phyloP scores from a whole-genome alignment of 805 yeast genomes.

The Millerozyma acaciae region DNA sequence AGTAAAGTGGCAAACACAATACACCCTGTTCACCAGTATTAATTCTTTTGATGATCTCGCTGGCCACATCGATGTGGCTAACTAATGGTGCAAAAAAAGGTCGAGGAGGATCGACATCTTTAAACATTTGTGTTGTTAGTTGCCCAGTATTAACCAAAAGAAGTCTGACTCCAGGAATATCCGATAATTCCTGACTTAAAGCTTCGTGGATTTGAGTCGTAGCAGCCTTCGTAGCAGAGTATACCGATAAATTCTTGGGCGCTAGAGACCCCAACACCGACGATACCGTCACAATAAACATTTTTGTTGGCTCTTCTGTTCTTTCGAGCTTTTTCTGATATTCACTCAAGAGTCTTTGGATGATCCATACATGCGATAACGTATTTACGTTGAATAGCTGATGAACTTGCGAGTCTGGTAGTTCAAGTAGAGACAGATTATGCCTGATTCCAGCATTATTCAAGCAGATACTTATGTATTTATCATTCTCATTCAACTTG shows the following conservation, averaged over 20 bases:
- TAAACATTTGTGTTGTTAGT: slow-evolving; percentile 45
- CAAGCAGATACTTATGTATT: slow-evolving; percentile 25
- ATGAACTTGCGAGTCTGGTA: slow-evolving; percentile 18
- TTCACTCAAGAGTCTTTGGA: slow-evolving; percentile 17
- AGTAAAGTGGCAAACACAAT: slow-evolving; percentile 45
- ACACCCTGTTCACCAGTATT: slow-evolving; percentile 39
- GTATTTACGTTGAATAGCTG: slow-evolving; percentile 28
- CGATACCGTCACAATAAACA: slow-evolving; percentile 41
- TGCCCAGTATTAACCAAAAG: slow-evolving; percentile 51
- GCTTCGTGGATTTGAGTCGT: slow-evolving; percentile 43
- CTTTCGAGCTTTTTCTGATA: slow-evolving; percentile 12
- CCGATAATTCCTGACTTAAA: slow-evolving; percentile 34
- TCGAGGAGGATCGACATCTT: slow-evolving; percentile 39
- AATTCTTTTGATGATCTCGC: slow-evolving; percentile 27
- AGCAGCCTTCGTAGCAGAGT: slow-evolving; percentile 50
- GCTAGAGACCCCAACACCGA: slow-evolving; percentile 49
- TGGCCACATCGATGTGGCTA: slow-evolving; percentile 34
- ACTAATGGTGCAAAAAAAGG: slow-evolving; percentile 48
- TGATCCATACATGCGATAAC: slow-evolving; percentile 26
- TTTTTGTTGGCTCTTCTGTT: slow-evolving; percentile 5
- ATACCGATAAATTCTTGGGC: slow-evolving; percentile 44
- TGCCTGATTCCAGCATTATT: slow-evolving; percentile 51
- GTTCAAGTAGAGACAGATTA: slow-evolving; percentile 21
- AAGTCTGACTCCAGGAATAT: slow-evolving; percentile 22
- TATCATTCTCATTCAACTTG: slow-evolving; percentile 7